Base-by-base conservation (phyloP, 495 filamentous ascomycete genomes). In the Chaetomium fimeti region DNA sequence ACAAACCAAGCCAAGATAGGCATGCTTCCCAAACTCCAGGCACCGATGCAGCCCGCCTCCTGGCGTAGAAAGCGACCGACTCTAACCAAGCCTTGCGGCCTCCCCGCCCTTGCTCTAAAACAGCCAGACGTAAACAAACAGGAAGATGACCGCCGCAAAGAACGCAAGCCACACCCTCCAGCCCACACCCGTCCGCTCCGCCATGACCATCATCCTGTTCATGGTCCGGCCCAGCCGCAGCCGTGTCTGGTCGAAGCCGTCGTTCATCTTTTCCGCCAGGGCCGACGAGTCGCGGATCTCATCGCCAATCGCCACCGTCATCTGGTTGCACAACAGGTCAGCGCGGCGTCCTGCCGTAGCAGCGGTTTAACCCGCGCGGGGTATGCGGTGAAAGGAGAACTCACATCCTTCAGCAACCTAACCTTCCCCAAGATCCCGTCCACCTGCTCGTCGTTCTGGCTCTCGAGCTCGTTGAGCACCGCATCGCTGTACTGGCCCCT, bases 131-230 rank as follows among this genome's bases (percentile, higher is more conserved):
- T 90, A 98, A 64, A 85, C 82, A 77, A 98, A 98, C 56, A 97
- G 64, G 18, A 91, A 67, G 61, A 88, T 85, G 24, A 98, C 91
- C 4, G 86, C 87, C 38, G 82, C 77, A 70, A 98, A 95, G 76
- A 98, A 98, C 22, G 76, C 82, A 54, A 95, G 71, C 94, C 95
- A 98, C 28, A 92, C 90, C 76, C 85, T 90, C 94, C 94, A 98
- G 65, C 92, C 89, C 29, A 98, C 87, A 4, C 95, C 95, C 15
- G 92, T 95, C 69, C 87, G 81, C 78, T 97, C 88, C 5, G 94
- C 95, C 94, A 98, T 98, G 63, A 92, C 74, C 62, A 98, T 78
- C 94, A 98, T 98, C 32, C 92, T 82, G 70, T 91, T 96, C 94
- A 98, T 98, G 47, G 95, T 98, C 47, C 93, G 91, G 20, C 87